Evolutionary conservation across 75 land plant genomes (phyloP).

Genomic region (Pinus taeda): DNA sequence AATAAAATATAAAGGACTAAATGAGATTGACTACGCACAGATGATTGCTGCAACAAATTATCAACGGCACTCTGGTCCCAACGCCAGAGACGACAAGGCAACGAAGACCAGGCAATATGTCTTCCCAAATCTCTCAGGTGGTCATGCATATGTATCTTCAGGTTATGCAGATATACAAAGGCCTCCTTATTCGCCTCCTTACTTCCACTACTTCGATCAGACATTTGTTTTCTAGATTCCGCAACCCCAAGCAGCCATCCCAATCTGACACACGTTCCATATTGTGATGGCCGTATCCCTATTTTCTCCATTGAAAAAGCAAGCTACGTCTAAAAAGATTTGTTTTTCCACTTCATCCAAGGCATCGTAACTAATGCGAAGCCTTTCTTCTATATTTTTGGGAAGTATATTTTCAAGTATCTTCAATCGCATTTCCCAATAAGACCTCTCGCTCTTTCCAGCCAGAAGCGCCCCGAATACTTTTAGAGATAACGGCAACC

Average conservation of each 20-base stretch:
- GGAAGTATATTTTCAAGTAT: background rate
- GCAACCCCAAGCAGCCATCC: background rate
- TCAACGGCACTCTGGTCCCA: no score
- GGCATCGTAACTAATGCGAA: background rate
- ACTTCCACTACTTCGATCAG: background rate
- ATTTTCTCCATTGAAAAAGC: background rate
- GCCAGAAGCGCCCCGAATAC: background rate
- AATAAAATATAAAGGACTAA: no score
- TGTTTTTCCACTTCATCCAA: background rate
- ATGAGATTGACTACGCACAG: no score
- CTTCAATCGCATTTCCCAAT: background rate
- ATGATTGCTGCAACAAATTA: no score
- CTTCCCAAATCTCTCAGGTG: no score
- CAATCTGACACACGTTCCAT: background rate
- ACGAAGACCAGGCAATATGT: no score
- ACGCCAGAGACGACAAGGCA: no score
- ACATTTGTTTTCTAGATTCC: background rate
- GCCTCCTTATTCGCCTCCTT: no score
- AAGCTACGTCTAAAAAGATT: background rate
- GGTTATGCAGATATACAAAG: no score
- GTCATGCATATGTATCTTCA: no score
- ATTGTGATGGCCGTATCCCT: background rate
- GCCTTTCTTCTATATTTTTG: background rate
- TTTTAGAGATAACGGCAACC: background rate
- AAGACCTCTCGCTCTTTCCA: background rate